Evolutionary conservation across 768 basidiomycete genomes (phyloP).

Genomic region (Mycena albidolilacea): DNA sequence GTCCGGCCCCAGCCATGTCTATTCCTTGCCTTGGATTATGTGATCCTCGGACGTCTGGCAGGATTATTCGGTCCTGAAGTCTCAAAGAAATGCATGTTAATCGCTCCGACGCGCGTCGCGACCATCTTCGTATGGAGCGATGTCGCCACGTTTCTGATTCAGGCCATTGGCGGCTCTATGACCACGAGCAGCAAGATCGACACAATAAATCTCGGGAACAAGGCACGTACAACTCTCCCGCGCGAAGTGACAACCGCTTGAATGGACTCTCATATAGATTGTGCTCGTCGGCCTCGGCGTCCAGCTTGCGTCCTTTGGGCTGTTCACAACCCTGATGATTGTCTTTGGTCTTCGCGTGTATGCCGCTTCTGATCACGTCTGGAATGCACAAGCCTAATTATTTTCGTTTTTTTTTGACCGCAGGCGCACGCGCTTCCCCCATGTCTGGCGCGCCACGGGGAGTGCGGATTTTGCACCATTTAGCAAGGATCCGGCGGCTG

Average conservation of each 20-base stretch:
- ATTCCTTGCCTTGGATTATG: conserved; percentile 9
- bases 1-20: conserved; percentile 9
- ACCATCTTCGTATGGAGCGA: conserved; percentile 30
- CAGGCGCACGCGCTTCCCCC: conserved; percentile 22
- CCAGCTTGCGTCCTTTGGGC: conserved; percentile 20
- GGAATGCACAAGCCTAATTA: neutral
- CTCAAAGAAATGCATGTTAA: conserved; percentile 16
- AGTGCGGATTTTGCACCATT: conserved; percentile 6
- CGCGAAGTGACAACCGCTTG: neutral
- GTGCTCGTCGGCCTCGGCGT: conserved; percentile 15
- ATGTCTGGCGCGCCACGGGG: conserved; percentile 17
- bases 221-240: neutral
- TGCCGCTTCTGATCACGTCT: neutral
- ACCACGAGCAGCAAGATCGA: neutral
- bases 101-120: conserved; percentile 20
- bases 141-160: conserved; percentile 14
- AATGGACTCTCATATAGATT: conserved; percentile 11
- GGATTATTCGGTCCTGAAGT: conserved; percentile 13
- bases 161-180: conserved; percentile 16
- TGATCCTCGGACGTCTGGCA: conserved; percentile 23
- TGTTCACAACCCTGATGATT: conserved; percentile 18
- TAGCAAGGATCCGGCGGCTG: neutral
- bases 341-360: conserved; percentile 29
- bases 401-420: neutral
- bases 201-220: conserved; percentile 20